Evolutionary conservation across 2,329 filamentous ascomycete species (phyloP).

Genomic region (Sporothrix protearum): DNA sequence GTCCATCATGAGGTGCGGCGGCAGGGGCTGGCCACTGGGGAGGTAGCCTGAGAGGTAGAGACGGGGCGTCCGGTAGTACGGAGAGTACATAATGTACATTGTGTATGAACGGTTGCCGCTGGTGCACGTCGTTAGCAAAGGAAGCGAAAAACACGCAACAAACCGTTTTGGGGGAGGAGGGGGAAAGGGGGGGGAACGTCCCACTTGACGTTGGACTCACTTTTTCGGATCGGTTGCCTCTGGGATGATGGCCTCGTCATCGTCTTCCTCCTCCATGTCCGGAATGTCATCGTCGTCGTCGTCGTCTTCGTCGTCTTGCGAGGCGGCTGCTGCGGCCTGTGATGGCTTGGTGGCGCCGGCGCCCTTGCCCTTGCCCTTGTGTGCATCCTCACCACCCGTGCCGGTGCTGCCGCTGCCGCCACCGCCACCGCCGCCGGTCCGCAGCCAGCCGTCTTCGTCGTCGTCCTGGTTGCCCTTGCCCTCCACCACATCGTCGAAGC

Average conservation of each 20-base stretch:
- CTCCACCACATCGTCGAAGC: slow-evolving; percentile 70
- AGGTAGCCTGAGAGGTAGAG: slow-evolving; percentile 92
- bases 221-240: slow-evolving; percentile 56
- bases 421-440: slow-evolving; percentile 68
- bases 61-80: slow-evolving; percentile 93
- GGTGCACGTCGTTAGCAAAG: neutral
- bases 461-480: slow-evolving; percentile 52
- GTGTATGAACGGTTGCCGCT: slow-evolving; percentile 91
- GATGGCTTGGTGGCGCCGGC: neutral
- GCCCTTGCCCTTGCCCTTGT: neutral
- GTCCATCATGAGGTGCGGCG: slow-evolving; percentile 40
- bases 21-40: slow-evolving; percentile 60
- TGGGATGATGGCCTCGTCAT: slow-evolving; percentile 92
- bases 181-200: too few species aligned
- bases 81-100: slow-evolving; percentile 96
- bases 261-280: slow-evolving; percentile 97
- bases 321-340: slow-evolving; percentile 72
- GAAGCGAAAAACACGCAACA: too few species aligned
- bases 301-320: slow-evolving; percentile 67
- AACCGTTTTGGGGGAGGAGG: too few species aligned
- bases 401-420: too few species aligned
- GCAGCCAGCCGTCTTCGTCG: slow-evolving; percentile 85
- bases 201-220: too few species aligned
- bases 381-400: neutral
- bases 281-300: slow-evolving; percentile 81